Percentiles rank a stretch among this genome's conserved stretches.
Conservation (phyloP, 495 filamentous ascomycete genomes). For the Neurospora terricola region DNA sequence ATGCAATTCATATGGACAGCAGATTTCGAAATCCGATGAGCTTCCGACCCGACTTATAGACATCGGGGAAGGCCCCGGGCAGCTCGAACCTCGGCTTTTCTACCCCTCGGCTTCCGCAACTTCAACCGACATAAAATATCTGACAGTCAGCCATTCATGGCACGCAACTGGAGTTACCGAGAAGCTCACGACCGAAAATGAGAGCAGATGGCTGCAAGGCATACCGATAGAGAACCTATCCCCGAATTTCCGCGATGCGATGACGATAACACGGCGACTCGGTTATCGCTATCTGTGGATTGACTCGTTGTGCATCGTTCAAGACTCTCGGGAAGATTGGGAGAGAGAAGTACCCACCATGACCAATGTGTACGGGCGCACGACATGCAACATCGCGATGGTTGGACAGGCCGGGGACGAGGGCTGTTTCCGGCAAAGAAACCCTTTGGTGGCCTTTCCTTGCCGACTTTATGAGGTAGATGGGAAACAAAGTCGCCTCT, state of each 20-base stretch:
- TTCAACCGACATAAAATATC: not conserved
- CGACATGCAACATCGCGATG: not conserved
- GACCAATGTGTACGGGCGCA: not conserved
- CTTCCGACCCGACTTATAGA: not conserved
- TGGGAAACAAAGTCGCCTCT: not conserved
- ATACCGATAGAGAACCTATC: not conserved
- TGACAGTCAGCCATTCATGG: not conserved
- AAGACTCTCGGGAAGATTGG: not conserved
- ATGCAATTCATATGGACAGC: not conserved
- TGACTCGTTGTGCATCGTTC: constrained; percentile 18
- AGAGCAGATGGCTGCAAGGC: not conserved
- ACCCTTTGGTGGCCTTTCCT: not conserved
- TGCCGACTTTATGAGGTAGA: not conserved
- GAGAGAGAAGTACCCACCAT: not conserved
- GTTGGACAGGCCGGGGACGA: not conserved
- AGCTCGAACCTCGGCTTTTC: not conserved
- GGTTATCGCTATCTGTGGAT: constrained; percentile 14
- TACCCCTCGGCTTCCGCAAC: not conserved
- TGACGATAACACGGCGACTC: constrained; percentile 8
- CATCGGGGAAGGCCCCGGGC: not conserved
- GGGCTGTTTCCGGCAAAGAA: not conserved
- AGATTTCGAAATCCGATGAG: not conserved
- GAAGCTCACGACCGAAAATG: not conserved
- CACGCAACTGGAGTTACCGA: not conserved
- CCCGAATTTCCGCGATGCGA: constrained; percentile 9